A percentile compares a stretch with the other conserved stretches of the same genome.
Evolutionary conservation across 2,329 filamentous ascomycete genomes (phyloP).

Genomic region (Lachnum nothofagi): DNA sequence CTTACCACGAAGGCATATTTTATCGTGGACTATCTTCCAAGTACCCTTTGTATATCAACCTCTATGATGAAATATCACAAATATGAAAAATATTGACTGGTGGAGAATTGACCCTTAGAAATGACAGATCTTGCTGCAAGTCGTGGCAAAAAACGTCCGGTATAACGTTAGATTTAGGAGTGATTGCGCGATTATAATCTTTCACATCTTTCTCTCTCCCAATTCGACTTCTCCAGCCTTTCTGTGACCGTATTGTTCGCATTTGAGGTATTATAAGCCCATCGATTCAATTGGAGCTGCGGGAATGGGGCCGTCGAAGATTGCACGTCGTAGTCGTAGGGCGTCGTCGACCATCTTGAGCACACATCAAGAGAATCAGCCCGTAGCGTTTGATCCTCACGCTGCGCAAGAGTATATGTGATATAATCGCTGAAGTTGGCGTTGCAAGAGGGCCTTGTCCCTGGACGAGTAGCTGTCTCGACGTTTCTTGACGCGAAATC

Average conservation of each 20-base stretch:
- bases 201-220: background rate
- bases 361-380: background rate
- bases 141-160: too few relatives aligned
- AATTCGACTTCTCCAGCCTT: conserved; percentile 5
- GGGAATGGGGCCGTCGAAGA: background rate
- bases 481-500: too few relatives aligned
- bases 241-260: background rate
- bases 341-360: background rate
- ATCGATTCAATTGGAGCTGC: background rate
- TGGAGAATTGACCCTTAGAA: too few relatives aligned
- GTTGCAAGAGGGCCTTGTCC: too few relatives aligned
- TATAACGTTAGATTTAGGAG: too few relatives aligned
- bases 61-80: too few relatives aligned
- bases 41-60: too few relatives aligned
- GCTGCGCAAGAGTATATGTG: background rate
- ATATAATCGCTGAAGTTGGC: background rate
- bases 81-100: too few relatives aligned
- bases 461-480: too few relatives aligned
- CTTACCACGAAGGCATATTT: too few relatives aligned
- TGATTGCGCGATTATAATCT: background rate
- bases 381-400: background rate
- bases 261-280: background rate
- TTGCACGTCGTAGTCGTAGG: background rate
- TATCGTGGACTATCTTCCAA: too few relatives aligned
- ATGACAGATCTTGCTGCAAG: too few relatives aligned